These are phyloP conservation scores for Phytophthora foliorum DNA, from an alignment of 352 stramenopile species.

Conservation along the genomic window DNA sequence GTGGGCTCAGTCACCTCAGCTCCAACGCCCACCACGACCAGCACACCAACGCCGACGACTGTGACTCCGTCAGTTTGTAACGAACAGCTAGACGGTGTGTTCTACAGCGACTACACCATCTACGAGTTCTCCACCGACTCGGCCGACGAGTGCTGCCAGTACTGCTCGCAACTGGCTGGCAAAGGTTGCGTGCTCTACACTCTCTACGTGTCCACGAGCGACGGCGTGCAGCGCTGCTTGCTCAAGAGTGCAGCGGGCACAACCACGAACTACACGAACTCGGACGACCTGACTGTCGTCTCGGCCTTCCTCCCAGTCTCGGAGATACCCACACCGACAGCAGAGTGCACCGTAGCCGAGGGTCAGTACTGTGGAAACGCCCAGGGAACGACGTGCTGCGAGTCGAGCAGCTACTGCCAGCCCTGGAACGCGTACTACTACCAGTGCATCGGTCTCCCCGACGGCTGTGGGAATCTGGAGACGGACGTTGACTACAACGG, in stretches of 20 bases:
- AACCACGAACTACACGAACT: conserved; percentile 30
- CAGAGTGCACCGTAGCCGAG: conserved; percentile 31
- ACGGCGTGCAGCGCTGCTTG: conserved; percentile 32
- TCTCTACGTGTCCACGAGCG: conserved; percentile 34
- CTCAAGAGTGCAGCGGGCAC: conserved; percentile 31
- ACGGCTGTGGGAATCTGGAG: conserved; percentile 48
- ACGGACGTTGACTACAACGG: conserved; percentile 62
- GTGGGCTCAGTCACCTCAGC: conserved; percentile 16
- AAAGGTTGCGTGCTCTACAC: conserved; percentile 39
- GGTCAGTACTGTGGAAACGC: conserved; percentile 57
- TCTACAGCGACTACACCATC: conserved; percentile 38
- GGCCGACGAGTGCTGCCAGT: conserved; percentile 32
- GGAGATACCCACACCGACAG: conserved; percentile 15
- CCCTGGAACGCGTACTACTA: conserved; percentile 64
- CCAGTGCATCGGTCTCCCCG: conserved; percentile 53
- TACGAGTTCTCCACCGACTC: conserved; percentile 37
- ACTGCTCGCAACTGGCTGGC: conserved; percentile 28
- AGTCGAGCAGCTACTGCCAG: conserved; percentile 49
- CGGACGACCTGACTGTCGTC: conserved; percentile 31
- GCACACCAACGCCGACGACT: conserved; percentile 19
- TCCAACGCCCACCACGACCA: conserved; percentile 21
- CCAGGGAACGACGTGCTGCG: conserved; percentile 48
- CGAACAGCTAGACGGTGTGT: conserved; percentile 28
- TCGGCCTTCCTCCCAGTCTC: conserved; percentile 31
- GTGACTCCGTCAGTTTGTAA: conserved; percentile 16